Evolutionary conservation across 768 basidiomycete genomes (phyloP).

Genomic region (Cystobasidium ongulense): DNA sequence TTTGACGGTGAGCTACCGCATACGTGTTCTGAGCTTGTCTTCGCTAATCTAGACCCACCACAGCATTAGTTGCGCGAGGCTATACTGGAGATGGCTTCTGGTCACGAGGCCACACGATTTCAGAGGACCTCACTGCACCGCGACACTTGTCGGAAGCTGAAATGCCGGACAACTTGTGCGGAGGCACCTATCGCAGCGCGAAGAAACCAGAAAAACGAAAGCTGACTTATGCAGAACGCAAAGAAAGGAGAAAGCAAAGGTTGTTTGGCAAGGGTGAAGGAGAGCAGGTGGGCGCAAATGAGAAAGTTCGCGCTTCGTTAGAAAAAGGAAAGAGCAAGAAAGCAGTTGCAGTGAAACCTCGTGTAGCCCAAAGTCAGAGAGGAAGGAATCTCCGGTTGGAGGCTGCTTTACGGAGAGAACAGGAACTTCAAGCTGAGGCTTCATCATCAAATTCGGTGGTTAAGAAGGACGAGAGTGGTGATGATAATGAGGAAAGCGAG

Average conservation of each 20-base stretch:
- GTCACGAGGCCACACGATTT: conserved; percentile 11
- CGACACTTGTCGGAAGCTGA: conserved; percentile 10
- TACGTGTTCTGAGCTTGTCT: background rate
- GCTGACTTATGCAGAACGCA: conserved; percentile 16
- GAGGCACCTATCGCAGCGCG: conserved; percentile 17
- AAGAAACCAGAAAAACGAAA: conserved; percentile 22
- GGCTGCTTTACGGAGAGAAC: conserved; percentile 4
- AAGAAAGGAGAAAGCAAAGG: conserved; percentile 19
- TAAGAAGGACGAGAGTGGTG: background rate
- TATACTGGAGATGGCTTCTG: conserved; percentile 31
- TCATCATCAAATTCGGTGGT: background rate
- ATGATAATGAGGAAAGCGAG: background rate
- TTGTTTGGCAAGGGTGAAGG: conserved; percentile 24
- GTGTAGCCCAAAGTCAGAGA: conserved; percentile 24
- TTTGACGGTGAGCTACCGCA: conserved; percentile 4
- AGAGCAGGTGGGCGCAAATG: background rate
- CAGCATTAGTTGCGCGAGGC: conserved; percentile 6
- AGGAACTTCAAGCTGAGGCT: background rate
- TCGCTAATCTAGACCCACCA: background rate
- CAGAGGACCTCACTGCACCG: conserved; percentile 5
- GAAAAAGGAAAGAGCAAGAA: conserved; percentile 23
- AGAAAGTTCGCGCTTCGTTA: background rate
- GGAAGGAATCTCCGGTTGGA: conserved; percentile 19
- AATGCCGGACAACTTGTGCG: conserved; percentile 14
- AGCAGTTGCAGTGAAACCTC: background rate